Base-by-base conservation (phyloP, 495 filamentous ascomycete genomes). In the Talaromyces adpressus region DNA sequence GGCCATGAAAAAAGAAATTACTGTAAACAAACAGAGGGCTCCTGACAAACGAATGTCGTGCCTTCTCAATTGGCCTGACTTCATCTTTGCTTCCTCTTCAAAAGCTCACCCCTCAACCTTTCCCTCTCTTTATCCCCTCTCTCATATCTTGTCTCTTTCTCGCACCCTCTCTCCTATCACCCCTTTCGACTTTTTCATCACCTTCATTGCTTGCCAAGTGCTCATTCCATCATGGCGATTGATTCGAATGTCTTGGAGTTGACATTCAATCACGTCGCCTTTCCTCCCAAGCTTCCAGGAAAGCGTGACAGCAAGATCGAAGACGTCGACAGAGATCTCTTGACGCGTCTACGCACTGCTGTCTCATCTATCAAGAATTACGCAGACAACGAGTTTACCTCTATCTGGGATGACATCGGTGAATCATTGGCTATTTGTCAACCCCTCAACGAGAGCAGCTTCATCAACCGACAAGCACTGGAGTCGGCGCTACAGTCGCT, bases 201-300 rank as follows among this genome's bases (percentile, higher is more conserved):
- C 30, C 1, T 36, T 14, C 41, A 47, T 47, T 7, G 2, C n/a
- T 47, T 16, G 4, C 41, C 14, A 18, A n/a, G 25, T 27, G 8
- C 41, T 47, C 1, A 2, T 6, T 53, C 3, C 29, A 58, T 8
- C 54, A 58, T 58, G 54, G 14, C 25, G 8, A 58, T 16, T 4
- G 11, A 58, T 87, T 61, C 59, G 36, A 29, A 6, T 27, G n/a
- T 49, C 23, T 54, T 62, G 60, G 63, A 70, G 39, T 32, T 68
- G 16, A 64, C 68, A 6, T 71, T 70, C 68, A 72, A 81, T 59
- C 82, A 82, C 63, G 59, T 84, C 3, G 77, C 73, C 1, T 69
- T 84, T 6, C 81, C 81, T n/a, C 72, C 75, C 6, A 66, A 73
- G 52, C 68, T 85, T 1, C 82, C 83, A 0, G 75, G 75, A 18